Conservation (phyloP, 805 yeast species). For the Scheffersomyces lignosus region DNA sequence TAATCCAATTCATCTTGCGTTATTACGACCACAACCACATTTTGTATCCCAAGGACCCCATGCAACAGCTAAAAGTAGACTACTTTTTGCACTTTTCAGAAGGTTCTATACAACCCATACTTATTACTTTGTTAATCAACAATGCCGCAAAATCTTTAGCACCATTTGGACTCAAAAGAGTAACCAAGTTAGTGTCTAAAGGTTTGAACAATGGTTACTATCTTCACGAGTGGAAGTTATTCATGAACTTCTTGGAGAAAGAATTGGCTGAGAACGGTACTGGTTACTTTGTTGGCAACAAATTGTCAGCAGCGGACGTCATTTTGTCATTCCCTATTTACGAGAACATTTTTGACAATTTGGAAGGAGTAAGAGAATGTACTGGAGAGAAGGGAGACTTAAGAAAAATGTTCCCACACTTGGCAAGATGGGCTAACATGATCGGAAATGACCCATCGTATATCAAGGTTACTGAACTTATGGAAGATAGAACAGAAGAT, state of each 20-base stretch:
- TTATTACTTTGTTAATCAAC: conserved; percentile 39
- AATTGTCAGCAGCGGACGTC: conserved; percentile 58
- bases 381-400: conserved; percentile 34
- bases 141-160: conserved; percentile 41
- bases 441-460: conserved; percentile 34
- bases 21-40: conserved; percentile 32
- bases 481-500: conserved; percentile 30
- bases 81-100: conserved; percentile 61
- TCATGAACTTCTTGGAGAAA: conserved; percentile 42
- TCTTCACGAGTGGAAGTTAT: conserved; percentile 42
- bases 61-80: conserved; percentile 41
- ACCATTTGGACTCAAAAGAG: conserved; percentile 48
- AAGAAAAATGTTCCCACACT: conserved; percentile 31
- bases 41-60: conserved; percentile 21
- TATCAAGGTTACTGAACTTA: conserved; percentile 27
- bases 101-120: conserved; percentile 56
- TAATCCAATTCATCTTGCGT: conserved; percentile 36
- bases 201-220: conserved; percentile 51
- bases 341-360: conserved; percentile 38
- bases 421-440: conserved; percentile 38
- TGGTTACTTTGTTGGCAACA: conserved; percentile 48
- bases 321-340: conserved; percentile 49
- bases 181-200: conserved; percentile 44
- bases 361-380: conserved; percentile 31
- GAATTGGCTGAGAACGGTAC: conserved; percentile 29